Conservation (phyloP, 2,329 filamentous ascomycete species). For the Ascochyta fabae region DNA sequence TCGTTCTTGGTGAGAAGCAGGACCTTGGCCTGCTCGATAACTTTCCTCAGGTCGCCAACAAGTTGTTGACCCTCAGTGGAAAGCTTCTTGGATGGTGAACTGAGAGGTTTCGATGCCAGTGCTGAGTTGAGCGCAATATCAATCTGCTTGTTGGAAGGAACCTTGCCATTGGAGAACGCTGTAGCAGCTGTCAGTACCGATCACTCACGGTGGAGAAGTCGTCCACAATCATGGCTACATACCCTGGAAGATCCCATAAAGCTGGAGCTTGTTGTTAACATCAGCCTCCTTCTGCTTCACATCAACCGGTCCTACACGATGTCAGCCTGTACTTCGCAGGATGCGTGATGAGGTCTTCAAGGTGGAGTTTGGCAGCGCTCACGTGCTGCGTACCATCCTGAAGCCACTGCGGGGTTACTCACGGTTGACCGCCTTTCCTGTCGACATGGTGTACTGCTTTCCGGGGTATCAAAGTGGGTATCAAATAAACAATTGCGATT, state of each 20-base stretch:
- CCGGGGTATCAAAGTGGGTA: conserved; percentile 40
- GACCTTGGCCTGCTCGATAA: conserved; percentile 83
- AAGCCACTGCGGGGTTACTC: conserved; percentile 15
- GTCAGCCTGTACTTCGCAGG: conserved; percentile 52
- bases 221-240: conserved; percentile 29
- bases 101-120: conserved; percentile 72
- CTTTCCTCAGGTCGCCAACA: conserved; percentile 76
- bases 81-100: conserved; percentile 75
- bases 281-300: conserved; percentile 78
- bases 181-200: conserved; percentile 27
- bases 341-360: not conserved
- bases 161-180: conserved; percentile 88
- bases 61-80: conserved; percentile 83
- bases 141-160: conserved; percentile 94
- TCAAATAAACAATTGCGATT: conserved; percentile 36
- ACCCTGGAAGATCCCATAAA: conserved; percentile 86
- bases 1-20: conserved; percentile 93
- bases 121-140: conserved; percentile 93
- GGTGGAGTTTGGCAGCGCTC: not conserved
- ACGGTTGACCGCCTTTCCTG: conserved; percentile 38
- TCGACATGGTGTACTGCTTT: conserved; percentile 30
- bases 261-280: conserved; percentile 90
- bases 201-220: not conserved
- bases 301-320: conserved; percentile 67
- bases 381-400: not conserved